These are phyloP conservation scores for Priceomyces medius DNA, from an alignment of 805 yeast species.

Conservation along the genomic window DNA sequence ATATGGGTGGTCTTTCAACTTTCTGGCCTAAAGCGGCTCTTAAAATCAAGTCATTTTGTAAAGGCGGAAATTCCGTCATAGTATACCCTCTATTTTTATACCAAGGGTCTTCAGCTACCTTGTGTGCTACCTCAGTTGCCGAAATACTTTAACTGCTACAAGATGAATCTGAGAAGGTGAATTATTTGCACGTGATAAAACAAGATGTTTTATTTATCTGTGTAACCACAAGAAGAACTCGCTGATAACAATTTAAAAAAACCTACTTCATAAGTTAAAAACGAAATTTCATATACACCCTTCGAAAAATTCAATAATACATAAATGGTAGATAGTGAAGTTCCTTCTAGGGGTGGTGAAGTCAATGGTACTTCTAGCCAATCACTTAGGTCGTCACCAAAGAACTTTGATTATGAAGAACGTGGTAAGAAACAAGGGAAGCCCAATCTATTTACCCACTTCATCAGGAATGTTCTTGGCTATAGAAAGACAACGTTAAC, in stretches of 20 bases:
- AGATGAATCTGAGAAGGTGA: no score
- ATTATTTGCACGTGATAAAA: no score
- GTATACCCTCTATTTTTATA: background rate
- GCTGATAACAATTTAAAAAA: background rate
- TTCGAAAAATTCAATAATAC: background rate
- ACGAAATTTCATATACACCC: background rate
- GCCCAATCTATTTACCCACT: conserved; percentile 24
- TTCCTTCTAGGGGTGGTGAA: conserved; percentile 1
- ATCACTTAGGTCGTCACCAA: background rate
- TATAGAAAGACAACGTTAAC: conserved; percentile 73
- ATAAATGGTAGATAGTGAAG: conserved; percentile 2
- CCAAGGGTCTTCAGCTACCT: background rate
- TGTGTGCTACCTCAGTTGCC: background rate
- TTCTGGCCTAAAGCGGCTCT: conserved; percentile 88
- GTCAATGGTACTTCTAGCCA: background rate
- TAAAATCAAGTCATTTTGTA: conserved; percentile 85
- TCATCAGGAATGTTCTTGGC: conserved; percentile 54
- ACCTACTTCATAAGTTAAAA: background rate
- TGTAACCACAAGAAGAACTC: background rate
- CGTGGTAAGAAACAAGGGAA: background rate
- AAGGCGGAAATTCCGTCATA: conserved; percentile 59
- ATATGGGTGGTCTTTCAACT: conserved; percentile 96
- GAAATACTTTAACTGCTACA: no score
- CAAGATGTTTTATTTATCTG: no score
- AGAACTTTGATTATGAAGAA: background rate